Percentiles rank a stretch among this genome's conserved stretches.
Evolutionary conservation across 768 basidiomycete genomes (phyloP).

Genomic region (Sarcomyxa edulis): DNA sequence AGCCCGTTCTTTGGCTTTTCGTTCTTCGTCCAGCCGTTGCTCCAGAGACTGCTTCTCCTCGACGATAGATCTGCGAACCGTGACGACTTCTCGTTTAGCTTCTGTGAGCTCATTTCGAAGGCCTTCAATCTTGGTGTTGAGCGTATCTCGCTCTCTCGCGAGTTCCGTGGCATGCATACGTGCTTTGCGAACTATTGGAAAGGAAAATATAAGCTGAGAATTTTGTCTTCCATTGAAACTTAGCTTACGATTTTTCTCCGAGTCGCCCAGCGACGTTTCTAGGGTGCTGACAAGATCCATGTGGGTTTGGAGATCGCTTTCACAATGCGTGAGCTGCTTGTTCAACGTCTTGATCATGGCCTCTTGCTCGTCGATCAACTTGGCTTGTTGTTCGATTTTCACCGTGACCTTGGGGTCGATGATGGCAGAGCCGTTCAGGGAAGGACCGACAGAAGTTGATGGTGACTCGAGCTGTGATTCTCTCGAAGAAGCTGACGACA

Average conservation of each 20-base stretch:
- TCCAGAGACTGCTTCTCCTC: conserved; percentile 89
- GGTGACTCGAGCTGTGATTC: conserved; percentile 72
- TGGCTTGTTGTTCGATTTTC: conserved; percentile 69
- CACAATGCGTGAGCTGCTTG: conserved; percentile 91
- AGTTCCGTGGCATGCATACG: conserved; percentile 91
- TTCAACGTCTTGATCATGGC: conserved; percentile 91
- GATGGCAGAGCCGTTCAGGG: conserved; percentile 33
- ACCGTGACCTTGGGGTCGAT: conserved; percentile 51
- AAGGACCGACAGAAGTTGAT: conserved; percentile 50
- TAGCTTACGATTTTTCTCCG: conserved; percentile 85
- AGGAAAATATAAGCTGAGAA: too few species aligned
- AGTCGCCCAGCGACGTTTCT: conserved; percentile 83
- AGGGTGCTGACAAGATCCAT: conserved; percentile 85
- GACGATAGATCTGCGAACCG: conserved; percentile 71
- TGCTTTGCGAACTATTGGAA: conserved; percentile 76
- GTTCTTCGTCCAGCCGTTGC: conserved; percentile 79
- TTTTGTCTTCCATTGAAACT: too few species aligned
- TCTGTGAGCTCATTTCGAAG: conserved; percentile 73
- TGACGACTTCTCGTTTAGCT: conserved; percentile 74
- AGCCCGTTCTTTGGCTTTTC: conserved; percentile 83
- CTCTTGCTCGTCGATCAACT: conserved; percentile 79
- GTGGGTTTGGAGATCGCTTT: conserved; percentile 85
- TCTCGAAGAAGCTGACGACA: conserved; percentile 52
- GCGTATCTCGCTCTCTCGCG: conserved; percentile 77
- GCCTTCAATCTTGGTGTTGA: conserved; percentile 57